Base-by-base conservation (phyloP, 768 basidiomycete species). In the Mycena alexandri region DNA sequence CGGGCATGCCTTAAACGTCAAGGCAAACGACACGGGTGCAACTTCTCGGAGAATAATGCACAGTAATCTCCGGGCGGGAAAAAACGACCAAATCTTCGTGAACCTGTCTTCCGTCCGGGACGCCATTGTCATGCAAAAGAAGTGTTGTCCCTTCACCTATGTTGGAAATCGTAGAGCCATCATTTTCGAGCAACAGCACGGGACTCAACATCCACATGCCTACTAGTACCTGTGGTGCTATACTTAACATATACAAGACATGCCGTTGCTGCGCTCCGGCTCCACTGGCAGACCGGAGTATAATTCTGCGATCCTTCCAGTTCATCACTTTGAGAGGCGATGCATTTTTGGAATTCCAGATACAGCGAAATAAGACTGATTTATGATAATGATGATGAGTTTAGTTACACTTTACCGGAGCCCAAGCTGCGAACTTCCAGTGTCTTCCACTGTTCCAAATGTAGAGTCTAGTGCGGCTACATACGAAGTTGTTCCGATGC, bases 21-120 rank as follows among this genome's bases (percentile, higher is more conserved):
- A 54, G 53, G 38, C 36, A 54, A 54, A 54, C 34, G 34, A 41
- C 53, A 54, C 53, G 38, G 17, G 17, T 54, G 38, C 38, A 54
- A n/a, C 53, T 54, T 54, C 53, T 54, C 38, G 53, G 38, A 41
- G 53, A 54, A 41, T 54, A 54, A 54, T 54, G 22, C 36, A 54
- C 21, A 54, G 10, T 38, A 54, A 54, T 38, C 38, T 41, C 38
- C 53, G 36, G 53, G 53, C n/a, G 53, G 17, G 51, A 22, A 54
- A 54, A 54, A 54, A 54, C 21, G 21, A 54, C 53, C 38, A 54
- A 54, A 38, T 54, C 36, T 52, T 54, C 36, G 36, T 41, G 21
- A 34, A 41, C 36, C 19, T 51, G 50, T 29, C 52, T 54, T 54
- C 53, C 53, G 38, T 54, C 36, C 53, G 36, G 36, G 36, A 38